These are phyloP conservation scores for Ambispora gerdemannii DNA, from an alignment of 192 early-diverging fungal species.

Conservation along the genomic window DNA sequence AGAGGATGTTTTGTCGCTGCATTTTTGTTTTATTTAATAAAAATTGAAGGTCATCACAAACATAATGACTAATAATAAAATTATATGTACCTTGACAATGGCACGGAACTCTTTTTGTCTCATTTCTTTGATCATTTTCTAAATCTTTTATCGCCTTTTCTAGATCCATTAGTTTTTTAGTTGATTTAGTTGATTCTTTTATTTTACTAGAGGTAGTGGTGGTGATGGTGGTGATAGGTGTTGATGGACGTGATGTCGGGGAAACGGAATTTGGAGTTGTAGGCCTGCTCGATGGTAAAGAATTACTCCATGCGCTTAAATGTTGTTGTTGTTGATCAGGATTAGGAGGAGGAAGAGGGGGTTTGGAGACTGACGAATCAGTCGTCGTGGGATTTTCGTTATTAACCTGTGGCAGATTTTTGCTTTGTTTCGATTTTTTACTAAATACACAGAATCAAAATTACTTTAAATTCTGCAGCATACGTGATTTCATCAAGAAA, in stretches of 20 bases:
- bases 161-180: not conserved
- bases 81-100: slow-evolving; percentile 1
- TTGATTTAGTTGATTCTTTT: not conserved
- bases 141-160: not conserved
- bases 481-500: no score
- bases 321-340: not conserved
- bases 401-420: not conserved
- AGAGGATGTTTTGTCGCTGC: slow-evolving; percentile 55
- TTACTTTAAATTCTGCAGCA: no score
- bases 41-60: not conserved
- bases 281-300: not conserved
- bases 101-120: not conserved
- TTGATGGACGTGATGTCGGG: not conserved
- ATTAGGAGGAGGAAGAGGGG: not conserved
- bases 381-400: not conserved
- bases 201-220: not conserved
- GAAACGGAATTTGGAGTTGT: not conserved
- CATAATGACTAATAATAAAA: not conserved
- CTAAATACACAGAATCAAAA: not conserved
- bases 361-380: not conserved
- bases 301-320: no score
- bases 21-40: not conserved
- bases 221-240: not conserved
- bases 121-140: not conserved
- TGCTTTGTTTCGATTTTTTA: not conserved